Evolutionary conservation across 208 protist genomes (phyloP).

Genomic region (Leishmania martiniquensis): DNA sequence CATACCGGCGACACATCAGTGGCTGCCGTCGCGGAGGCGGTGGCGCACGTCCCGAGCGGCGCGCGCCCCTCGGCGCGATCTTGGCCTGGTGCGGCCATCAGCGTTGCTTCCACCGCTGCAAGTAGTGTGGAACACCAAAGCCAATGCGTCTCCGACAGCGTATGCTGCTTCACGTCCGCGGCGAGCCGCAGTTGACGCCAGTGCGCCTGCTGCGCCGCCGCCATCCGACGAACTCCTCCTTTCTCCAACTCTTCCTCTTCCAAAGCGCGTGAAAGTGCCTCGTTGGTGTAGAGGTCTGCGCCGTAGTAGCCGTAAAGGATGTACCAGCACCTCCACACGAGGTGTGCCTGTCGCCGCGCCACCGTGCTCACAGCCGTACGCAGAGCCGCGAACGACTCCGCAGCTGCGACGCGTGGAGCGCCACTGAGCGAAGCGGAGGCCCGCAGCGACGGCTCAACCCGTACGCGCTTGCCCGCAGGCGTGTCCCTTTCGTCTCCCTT

Average conservation of each 20-base stretch:
- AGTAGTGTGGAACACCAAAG: conserved; percentile 15
- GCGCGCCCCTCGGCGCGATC: neutral
- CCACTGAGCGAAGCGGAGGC: neutral
- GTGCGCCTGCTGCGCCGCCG: conserved; percentile 18
- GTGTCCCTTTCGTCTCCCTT: neutral
- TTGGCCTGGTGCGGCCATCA: neutral
- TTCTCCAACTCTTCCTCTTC: conserved; percentile 15
- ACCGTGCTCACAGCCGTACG: neutral
- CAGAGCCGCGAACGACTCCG: conserved; percentile 5
- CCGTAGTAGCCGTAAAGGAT: conserved; percentile 29
- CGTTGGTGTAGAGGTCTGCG: conserved; percentile 24
- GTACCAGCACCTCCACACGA: conserved; percentile 31
- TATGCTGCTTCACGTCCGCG: conserved; percentile 13
- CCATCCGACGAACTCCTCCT: conserved; percentile 18
- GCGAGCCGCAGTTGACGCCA: conserved; percentile 8
- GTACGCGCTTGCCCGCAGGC: conserved; percentile 14
- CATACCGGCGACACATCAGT: neutral
- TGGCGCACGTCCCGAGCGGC: neutral
- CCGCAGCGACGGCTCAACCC: neutral
- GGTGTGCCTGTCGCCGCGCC: conserved; percentile 13
- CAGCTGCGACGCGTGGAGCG: neutral
- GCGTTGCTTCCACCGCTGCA: conserved; percentile 11
- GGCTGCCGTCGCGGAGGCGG: neutral
- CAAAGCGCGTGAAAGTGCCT: conserved; percentile 8
- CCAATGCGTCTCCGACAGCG: conserved; percentile 35